A percentile compares a stretch with the other conserved stretches of the same genome.
These are phyloP conservation scores for Ascoidea rubescens DNA, from an alignment of 805 yeast genomes.

Conservation along the genomic window DNA sequence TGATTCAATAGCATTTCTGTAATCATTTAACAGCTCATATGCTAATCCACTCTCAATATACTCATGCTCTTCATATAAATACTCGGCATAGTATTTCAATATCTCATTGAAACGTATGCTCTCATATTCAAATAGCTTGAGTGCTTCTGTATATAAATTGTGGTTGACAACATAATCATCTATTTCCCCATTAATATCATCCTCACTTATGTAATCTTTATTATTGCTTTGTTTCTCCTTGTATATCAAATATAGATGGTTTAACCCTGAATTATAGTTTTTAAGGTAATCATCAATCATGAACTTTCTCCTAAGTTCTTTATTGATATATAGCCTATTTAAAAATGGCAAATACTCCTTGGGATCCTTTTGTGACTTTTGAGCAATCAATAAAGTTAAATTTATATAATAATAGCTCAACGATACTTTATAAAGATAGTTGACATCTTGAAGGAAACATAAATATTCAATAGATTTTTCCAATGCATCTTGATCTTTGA, in stretches of 20 bases:
- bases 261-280: constrained; percentile 53
- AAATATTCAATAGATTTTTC: constrained; percentile 67
- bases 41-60: constrained; percentile 69
- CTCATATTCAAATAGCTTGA: constrained; percentile 47
- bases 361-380: constrained; percentile 95
- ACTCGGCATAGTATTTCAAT: constrained; percentile 46
- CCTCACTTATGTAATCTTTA: constrained; percentile 16
- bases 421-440: constrained; percentile 64
- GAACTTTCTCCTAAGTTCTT: constrained; percentile 53
- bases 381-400: constrained; percentile 74
- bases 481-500: constrained; percentile 32
- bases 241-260: constrained; percentile 41
- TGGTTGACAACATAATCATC: constrained; percentile 58
- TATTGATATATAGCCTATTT: constrained; percentile 59
- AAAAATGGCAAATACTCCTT: constrained; percentile 91
- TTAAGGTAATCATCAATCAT: constrained; percentile 69
- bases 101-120: constrained; percentile 37
- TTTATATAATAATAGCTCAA: constrained; percentile 73
- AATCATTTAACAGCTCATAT: constrained; percentile 52
- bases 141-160: constrained; percentile 54
- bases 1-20: constrained; percentile 50
- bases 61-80: constrained; percentile 35
- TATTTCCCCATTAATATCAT: constrained; percentile 38
- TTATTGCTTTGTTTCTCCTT: constrained; percentile 16
- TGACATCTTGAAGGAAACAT: constrained; percentile 84